These are phyloP conservation scores for Arthrinium phaeospermum DNA, from an alignment of 2,329 filamentous ascomycete genomes.

Conservation along the genomic window DNA sequence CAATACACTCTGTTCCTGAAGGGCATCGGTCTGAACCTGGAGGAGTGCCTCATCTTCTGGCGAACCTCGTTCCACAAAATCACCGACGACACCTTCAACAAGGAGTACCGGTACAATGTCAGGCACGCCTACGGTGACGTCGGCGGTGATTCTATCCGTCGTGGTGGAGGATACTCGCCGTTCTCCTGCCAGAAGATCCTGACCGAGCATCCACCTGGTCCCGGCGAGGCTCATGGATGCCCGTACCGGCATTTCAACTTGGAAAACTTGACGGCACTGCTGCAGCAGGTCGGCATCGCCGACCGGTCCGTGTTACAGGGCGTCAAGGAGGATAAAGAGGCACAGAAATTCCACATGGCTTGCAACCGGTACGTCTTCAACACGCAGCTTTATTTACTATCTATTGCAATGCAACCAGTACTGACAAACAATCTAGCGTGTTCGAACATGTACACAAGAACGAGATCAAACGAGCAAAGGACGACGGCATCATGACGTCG, in stretches of 20 bases:
- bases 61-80: conserved; percentile 82
- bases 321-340: conserved; percentile 87
- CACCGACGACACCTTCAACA: conserved; percentile 94
- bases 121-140: conserved; percentile 96
- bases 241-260: conserved; percentile 91
- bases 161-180: conserved; percentile 86
- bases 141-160: conserved; percentile 86
- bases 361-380: conserved; percentile 76
- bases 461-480: conserved; percentile 78
- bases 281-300: conserved; percentile 79
- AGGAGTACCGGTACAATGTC: conserved; percentile 96
- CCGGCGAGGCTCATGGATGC: conserved; percentile 92
- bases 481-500: conserved; percentile 72
- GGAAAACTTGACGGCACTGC: conserved; percentile 80
- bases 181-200: conserved; percentile 96
- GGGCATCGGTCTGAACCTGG: conserved; percentile 88
- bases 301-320: conserved; percentile 80
- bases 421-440: conserved; percentile 56
- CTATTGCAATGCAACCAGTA: not conserved
- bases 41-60: conserved; percentile 94
- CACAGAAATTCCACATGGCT: conserved; percentile 89
- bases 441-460: conserved; percentile 86
- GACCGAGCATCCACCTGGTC: conserved; percentile 83
- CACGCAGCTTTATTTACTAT: conserved; percentile 4
- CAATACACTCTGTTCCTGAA: conserved; percentile 98